Percentiles rank a stretch among this genome's conserved stretches.
These are phyloP conservation scores for Coemansia sp. DNA, from an alignment of 192 early-diverging fungal species.

Conservation along the genomic window DNA sequence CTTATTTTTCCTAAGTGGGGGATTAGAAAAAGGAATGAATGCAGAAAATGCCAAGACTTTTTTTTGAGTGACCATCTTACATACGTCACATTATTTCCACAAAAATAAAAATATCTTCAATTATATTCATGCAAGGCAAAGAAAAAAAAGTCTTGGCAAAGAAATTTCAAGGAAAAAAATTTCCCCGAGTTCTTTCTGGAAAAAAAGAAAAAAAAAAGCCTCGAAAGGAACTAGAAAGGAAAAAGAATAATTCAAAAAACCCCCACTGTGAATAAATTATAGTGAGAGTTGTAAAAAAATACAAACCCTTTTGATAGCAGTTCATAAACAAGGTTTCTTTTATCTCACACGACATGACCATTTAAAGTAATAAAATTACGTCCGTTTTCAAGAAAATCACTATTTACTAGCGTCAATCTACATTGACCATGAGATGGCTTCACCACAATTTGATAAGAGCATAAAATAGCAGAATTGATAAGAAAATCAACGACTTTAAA, in stretches of 20 bases:
- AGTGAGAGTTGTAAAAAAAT: too few relatives aligned
- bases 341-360: too few relatives aligned
- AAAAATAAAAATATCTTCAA: neutral
- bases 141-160: neutral
- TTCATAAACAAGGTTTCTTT: too few relatives aligned
- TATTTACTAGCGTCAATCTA: too few relatives aligned
- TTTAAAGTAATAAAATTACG: too few relatives aligned
- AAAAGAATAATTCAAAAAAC: too few relatives aligned
- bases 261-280: too few relatives aligned
- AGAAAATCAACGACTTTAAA: neutral
- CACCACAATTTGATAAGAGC: too few relatives aligned
- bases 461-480: too few relatives aligned
- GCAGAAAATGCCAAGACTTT: constrained; percentile 5
- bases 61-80: neutral
- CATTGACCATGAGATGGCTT: too few relatives aligned
- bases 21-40: neutral
- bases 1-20: neutral
- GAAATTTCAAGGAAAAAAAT: neutral
- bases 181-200: neutral
- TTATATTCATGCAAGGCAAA: neutral
- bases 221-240: neutral
- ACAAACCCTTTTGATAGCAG: too few relatives aligned
- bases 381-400: too few relatives aligned
- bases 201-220: neutral
- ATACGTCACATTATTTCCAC: neutral